Evolutionary conservation across 108 stramenopile species (phyloP).

Genomic region (Cyclotella choctawhatcheeana): DNA sequence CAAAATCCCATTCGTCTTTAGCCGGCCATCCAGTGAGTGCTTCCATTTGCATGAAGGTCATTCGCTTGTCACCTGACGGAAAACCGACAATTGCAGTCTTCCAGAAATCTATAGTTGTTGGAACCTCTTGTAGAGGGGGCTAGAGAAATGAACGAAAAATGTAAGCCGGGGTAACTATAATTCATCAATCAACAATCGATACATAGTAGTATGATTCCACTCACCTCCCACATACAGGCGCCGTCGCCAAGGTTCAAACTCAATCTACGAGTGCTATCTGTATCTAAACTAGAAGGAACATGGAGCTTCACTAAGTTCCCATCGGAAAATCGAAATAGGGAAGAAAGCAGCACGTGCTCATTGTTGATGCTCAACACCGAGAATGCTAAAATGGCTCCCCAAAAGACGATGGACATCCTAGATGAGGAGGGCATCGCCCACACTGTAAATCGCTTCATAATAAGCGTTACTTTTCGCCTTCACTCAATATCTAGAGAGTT

Average conservation of each 20-base stretch:
- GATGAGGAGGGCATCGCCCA: not conserved
- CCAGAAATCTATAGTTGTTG: constrained; percentile 29
- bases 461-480: not conserved
- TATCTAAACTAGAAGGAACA: not conserved
- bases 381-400: not conserved
- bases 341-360: not conserved
- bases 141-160: not conserved
- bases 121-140: constrained; percentile 23
- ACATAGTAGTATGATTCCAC: too few relatives aligned
- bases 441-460: not conserved
- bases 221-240: constrained; percentile 37
- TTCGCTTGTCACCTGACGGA: constrained; percentile 50
- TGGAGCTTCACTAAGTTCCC: not conserved
- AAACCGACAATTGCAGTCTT: constrained; percentile 54
- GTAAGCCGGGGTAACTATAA: not conserved
- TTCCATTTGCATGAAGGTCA: constrained; percentile 53
- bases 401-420: not conserved
- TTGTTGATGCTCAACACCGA: not conserved
- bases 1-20: constrained; percentile 44
- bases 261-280: not conserved
- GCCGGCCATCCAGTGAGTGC: constrained; percentile 40
- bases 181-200: not conserved
- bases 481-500: too few relatives aligned
- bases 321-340: not conserved
- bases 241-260: constrained; percentile 33